Conservation (phyloP, 2,329 filamentous ascomycete genomes). For the Beauveria rudraprayagi region DNA sequence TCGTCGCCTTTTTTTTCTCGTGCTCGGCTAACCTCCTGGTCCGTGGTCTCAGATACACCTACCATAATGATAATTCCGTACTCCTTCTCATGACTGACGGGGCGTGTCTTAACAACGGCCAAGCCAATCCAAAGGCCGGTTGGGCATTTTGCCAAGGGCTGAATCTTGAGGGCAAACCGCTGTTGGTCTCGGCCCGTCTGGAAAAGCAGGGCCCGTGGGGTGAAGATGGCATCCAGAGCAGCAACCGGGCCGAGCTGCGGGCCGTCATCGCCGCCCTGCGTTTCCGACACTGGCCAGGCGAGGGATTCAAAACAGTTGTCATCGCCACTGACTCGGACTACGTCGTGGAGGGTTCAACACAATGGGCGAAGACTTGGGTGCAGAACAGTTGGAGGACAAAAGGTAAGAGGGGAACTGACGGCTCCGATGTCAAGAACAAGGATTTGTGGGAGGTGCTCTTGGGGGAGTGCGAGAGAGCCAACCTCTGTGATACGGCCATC, state of each 20-base stretch:
- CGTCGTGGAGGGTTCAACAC: slow-evolving; percentile 36
- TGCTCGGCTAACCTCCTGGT: slow-evolving; percentile 3
- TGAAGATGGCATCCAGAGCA: slow-evolving; percentile 31
- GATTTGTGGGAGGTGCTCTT: slow-evolving; percentile 46
- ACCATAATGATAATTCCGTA: slow-evolving; percentile 21
- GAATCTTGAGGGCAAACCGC: slow-evolving; percentile 8
- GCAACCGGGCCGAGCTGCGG: slow-evolving; percentile 48
- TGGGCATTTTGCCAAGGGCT: slow-evolving; percentile 29
- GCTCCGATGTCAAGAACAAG: slow-evolving; percentile 35
- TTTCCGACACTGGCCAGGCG: slow-evolving; percentile 33
- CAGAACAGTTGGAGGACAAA: slow-evolving; percentile 35
- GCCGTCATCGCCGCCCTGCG: slow-evolving; percentile 43
- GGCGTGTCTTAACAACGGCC: slow-evolving; percentile 35
- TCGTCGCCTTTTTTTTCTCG: neutral
- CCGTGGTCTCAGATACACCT: slow-evolving; percentile 21
- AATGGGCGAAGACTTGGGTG: slow-evolving; percentile 35
- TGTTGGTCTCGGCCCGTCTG: slow-evolving; percentile 25
- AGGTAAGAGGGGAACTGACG: slow-evolving; percentile 1
- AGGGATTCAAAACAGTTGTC: slow-evolving; percentile 34
- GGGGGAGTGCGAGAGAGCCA: slow-evolving; percentile 27
- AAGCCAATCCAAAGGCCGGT: slow-evolving; percentile 28
- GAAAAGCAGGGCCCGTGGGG: slow-evolving; percentile 36
- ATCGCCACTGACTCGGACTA: slow-evolving; percentile 49
- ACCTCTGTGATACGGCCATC: slow-evolving; percentile 26
- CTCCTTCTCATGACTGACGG: slow-evolving; percentile 39